Conservation (phyloP, 1,284 basidiomycete genomes). For the Xerocomus nothofagi region DNA sequence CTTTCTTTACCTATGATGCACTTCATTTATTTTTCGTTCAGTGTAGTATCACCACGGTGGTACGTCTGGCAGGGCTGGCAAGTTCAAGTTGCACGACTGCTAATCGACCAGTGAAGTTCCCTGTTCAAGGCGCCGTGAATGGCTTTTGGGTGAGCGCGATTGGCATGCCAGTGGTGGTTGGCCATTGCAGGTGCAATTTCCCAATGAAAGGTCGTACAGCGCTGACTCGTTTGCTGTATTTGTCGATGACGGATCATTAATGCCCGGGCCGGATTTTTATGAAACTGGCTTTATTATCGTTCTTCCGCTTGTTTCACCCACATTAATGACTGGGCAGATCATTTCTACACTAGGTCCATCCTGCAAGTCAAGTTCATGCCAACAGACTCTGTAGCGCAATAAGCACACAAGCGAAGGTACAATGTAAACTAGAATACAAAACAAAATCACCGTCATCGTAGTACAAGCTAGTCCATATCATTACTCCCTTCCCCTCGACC, state of each 20-base stretch:
- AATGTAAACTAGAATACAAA: conserved; percentile 20
- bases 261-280: no score
- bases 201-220: no score
- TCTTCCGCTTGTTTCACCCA: no score
- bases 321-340: no score
- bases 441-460: background rate
- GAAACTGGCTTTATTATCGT: no score
- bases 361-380: background rate
- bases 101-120: background rate
- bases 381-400: background rate
- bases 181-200: background rate
- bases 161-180: background rate
- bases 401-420: conserved; percentile 1
- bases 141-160: background rate
- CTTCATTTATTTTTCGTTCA: background rate
- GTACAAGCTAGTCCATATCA: conserved; percentile 13
- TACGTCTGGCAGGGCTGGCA: background rate
- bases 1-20: no score
- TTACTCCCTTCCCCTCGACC: conserved; percentile 16
- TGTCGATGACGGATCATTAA: no score
- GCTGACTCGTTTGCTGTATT: no score
- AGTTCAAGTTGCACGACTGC: background rate
- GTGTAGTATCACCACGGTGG: background rate
- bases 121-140: background rate
- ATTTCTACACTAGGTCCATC: background rate